Evolutionary conservation across 208 protist species (phyloP), one percentile per base, ranked within the genome.

Genomic region (Borovskyia barvae): DNA sequence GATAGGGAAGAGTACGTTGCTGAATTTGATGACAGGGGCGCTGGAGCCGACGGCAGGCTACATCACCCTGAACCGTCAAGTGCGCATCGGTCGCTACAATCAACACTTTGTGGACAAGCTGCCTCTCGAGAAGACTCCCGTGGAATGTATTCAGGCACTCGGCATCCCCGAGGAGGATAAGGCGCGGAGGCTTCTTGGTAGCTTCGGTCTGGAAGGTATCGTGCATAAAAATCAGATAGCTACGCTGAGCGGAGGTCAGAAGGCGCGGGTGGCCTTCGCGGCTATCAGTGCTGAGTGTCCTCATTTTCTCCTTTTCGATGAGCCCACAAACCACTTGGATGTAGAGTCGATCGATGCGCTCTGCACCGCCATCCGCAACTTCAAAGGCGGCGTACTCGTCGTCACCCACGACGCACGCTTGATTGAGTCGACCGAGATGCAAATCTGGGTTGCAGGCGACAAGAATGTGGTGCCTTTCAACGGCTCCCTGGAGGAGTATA

Each of bases 241-340:
- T 20, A 97, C 90, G 25, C 78, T 98, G 8, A 95, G 87, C 66
- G 97, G 94, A 25, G 96, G 97, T 0, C 95, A 99, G 72, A 97
- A 97, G 69, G 83, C 90, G 15, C 85, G 97, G n/a, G 87, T 98
- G 19, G 87, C 83, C 11, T 87, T 98, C 46, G 94, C 97, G 1
- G 75, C 76, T 6, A 95, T 98, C 51, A 94, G 90, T 43, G 83
- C 92, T 22, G 77, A 91, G 65, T 45, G 61, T 25, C 97, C 97
- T 12, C 90, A 98, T 69, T 85, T 98, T 42, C 77, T 99, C 15
- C 76, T 98, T 25, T 83, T 99, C 35, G 97, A 98, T 71, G 97
- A 98, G 80, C 93, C 91, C 12, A 97, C 93, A 2, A 98, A 98
- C 72, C 94, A 97, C 73, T 54, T 98, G 11, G 92, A 97, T 64